Evolutionary conservation across 129 eudicot genomes (phyloP).

Genomic region (Artemisia annua): DNA sequence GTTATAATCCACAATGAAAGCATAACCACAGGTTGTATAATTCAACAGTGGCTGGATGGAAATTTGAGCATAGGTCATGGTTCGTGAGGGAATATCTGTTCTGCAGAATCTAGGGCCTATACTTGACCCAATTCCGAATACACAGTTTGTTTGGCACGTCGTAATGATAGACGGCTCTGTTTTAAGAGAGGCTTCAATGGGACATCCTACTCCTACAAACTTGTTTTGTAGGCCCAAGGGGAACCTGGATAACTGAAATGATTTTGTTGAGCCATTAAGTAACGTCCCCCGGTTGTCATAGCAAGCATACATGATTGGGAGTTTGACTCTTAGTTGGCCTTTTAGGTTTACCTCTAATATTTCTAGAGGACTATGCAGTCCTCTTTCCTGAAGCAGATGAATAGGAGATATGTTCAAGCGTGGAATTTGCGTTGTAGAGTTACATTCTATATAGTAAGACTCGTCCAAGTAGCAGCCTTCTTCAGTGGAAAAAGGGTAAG

Average conservation of each 20-base stretch:
- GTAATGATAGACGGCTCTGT: background rate
- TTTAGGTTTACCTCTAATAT: conserved; percentile 14
- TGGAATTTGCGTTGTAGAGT: conserved; percentile 15
- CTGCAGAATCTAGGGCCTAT: no score
- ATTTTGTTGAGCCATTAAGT: background rate
- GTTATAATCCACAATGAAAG: conserved; percentile 16
- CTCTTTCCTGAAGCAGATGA: no score
- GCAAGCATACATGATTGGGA: conserved; percentile 26
- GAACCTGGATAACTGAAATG: conserved; percentile 9
- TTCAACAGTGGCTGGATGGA: background rate
- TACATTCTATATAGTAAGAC: conserved; percentile 26
- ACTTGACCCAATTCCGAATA: no score
- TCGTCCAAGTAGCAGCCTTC: conserved; percentile 25
- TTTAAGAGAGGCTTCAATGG: background rate
- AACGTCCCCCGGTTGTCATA: background rate
- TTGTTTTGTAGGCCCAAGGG: conserved; percentile 20
- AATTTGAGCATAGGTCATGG: background rate
- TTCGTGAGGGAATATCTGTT: background rate
- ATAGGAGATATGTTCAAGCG: background rate
- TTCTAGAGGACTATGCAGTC: background rate
- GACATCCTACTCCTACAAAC: conserved; percentile 19
- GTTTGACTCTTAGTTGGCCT: conserved; percentile 26
- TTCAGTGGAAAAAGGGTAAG: conserved; percentile 32
- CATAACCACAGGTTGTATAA: conserved; percentile 14
- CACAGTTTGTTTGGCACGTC: background rate